These are phyloP conservation scores for Hibiscus syriacus DNA, from an alignment of 345 rosid species.

Conservation along the genomic window DNA sequence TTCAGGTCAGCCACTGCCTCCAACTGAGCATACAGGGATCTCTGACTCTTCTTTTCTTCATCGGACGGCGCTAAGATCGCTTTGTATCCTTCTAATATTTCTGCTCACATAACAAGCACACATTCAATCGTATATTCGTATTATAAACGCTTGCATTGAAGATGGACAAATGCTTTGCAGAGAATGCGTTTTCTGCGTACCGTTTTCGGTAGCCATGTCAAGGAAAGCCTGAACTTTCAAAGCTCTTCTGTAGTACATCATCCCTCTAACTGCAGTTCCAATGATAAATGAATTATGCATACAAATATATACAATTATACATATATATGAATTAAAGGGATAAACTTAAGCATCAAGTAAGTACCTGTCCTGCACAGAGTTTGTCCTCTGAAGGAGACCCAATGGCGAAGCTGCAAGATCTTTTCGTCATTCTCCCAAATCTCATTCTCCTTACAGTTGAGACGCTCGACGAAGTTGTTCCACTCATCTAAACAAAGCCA, in stretches of 20 bases:
- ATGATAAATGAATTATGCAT: constrained; percentile 30
- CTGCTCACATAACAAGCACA: constrained; percentile 38
- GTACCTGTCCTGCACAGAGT: constrained; percentile 88
- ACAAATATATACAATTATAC: too few relatives aligned
- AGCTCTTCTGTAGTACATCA: constrained; percentile 97
- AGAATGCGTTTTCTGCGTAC: constrained; percentile 22
- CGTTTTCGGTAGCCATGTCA: constrained; percentile 97
- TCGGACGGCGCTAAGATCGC: constrained; percentile 73
- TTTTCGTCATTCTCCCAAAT: constrained; percentile 86
- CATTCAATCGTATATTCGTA: not conserved
- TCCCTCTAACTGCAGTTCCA: constrained; percentile 76
- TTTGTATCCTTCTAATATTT: constrained; percentile 93
- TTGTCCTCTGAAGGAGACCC: constrained; percentile 97
- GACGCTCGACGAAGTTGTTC: constrained; percentile 88
- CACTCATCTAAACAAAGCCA: constrained; percentile 65
- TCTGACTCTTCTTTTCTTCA: constrained; percentile 78
- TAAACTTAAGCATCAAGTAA: too few relatives aligned
- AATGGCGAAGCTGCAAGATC: constrained; percentile 88
- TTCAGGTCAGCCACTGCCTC: constrained; percentile 99
- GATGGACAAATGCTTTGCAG: not conserved
- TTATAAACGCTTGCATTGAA: not conserved
- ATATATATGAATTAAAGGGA: too few relatives aligned
- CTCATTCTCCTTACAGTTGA: constrained; percentile 66
- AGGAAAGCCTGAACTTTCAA: constrained; percentile 99
- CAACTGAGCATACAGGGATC: constrained; percentile 79